phyloP scores from a whole-genome alignment of 805 yeast species.

The Candida ulmi region DNA sequence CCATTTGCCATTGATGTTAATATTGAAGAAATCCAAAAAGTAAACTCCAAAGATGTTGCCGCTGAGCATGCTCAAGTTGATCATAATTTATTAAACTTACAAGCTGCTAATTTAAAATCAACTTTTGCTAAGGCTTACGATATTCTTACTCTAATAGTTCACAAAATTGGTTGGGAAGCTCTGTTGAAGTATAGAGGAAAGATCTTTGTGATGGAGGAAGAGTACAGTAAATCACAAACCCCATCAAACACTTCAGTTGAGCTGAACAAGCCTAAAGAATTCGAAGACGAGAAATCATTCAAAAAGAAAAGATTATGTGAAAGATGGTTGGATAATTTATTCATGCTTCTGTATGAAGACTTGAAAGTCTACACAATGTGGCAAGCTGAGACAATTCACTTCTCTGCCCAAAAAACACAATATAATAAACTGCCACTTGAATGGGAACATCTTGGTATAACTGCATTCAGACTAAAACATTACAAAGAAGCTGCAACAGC shows the following conservation, averaged over 20 bases:
- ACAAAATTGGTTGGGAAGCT: constrained; percentile 69
- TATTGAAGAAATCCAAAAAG: constrained; percentile 58
- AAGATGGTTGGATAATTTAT: constrained; percentile 67
- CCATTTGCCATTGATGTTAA: constrained; percentile 76
- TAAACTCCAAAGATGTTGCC: constrained; percentile 60
- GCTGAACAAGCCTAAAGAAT: constrained; percentile 1
- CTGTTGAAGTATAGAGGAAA: constrained; percentile 52
- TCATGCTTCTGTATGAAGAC: constrained; percentile 67
- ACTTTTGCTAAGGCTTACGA: constrained; percentile 55
- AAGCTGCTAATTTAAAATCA: constrained; percentile 62
- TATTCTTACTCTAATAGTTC: constrained; percentile 58
- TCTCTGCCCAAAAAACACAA: constrained; percentile 79
- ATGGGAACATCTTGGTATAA: constrained; percentile 88
- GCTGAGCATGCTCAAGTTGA: constrained; percentile 63
- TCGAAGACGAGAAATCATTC: constrained; percentile 34
- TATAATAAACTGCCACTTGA: constrained; percentile 76
- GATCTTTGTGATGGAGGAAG: constrained; percentile 67
- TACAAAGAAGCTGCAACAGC: constrained; percentile 84
- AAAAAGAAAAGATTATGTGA: constrained; percentile 64
- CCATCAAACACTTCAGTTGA: constrained; percentile 7
- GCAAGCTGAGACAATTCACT: constrained; percentile 88
- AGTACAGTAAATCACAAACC: constrained; percentile 36
- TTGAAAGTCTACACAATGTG: constrained; percentile 81
- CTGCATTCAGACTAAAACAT: constrained; percentile 83
- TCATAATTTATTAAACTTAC: constrained; percentile 53